Evolutionary conservation across 2,329 filamentous ascomycete species (phyloP), one percentile per base, ranked within the genome.

Genomic region (Penicillium sclerotiorum): DNA sequence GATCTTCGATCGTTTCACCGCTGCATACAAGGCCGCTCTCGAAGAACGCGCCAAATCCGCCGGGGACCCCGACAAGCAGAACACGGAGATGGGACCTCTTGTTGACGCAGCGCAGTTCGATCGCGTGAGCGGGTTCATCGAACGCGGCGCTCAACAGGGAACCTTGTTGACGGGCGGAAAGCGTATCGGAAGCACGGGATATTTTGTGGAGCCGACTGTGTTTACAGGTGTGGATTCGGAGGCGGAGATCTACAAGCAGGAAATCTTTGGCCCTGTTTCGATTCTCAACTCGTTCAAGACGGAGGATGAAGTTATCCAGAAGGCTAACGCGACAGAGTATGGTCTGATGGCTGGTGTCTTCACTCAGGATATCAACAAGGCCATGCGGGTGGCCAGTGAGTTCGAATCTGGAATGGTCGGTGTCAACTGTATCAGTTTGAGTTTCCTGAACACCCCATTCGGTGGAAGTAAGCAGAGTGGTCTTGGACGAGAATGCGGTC

Each of bases 391-490:
- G 1, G 65, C 86, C 39, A 80, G 78, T n/a, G 81, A 85, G 56
- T 28, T 64, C 13, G 57, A 63, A 41, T 51, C 53, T 12, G 64
- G 62, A 6, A 38, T 45, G 9, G 48, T 58, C 2, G 47, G 48
- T n/a, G 39, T 62, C 21, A 62, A 75, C 64, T 15, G 41, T 37
- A 20, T 46, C 4, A 49, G 45, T 13, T 38, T 27, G 15, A 52
- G 11, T 30, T 20, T n/a, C n/a, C 46, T 12, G 40, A 48, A 21
- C 20, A 28, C 18, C 40, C 81, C 81, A 27, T 92, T 92, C 59
- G 86, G 87, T 46, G 90, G 90, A 0, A 90, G 82, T 78, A 93
- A 92, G 74, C 82, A 90, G 73, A 83, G 78, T 21, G 89, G 90
- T 54, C 88, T 91, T 49, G 89, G 89, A 37, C 84, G 88, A 49